A percentile compares a stretch with the other conserved stretches of the same genome.
Evolutionary conservation across 352 stramenopile species (phyloP).

Genomic region (Pythium aphanidermatum): DNA sequence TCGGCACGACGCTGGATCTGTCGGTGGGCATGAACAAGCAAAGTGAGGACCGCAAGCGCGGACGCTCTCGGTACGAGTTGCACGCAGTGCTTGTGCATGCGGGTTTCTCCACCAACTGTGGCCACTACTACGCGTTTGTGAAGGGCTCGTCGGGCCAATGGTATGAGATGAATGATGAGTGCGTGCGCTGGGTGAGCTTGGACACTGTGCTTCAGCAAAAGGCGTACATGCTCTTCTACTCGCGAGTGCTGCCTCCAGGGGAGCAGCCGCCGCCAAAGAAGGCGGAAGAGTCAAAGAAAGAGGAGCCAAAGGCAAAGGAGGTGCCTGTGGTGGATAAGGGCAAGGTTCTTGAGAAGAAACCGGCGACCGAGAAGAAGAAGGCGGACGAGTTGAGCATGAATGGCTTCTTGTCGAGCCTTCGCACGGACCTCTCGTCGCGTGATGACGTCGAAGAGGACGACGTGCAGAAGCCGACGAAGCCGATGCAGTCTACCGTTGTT

Average conservation of each 20-base stretch:
- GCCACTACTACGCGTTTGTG: constrained; percentile 90
- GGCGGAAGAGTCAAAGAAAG: constrained; percentile 15
- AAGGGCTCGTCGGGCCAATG: constrained; percentile 85
- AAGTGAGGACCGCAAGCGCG: constrained; percentile 40
- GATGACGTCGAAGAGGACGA: constrained; percentile 6
- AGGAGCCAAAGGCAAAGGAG: background rate
- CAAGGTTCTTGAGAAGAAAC: background rate
- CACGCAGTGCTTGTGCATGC: constrained; percentile 83
- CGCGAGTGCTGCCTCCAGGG: constrained; percentile 44
- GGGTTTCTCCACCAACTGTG: constrained; percentile 83
- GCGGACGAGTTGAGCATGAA: constrained; percentile 50
- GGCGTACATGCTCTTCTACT: constrained; percentile 91
- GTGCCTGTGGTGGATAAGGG: background rate
- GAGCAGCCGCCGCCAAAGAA: constrained; percentile 32
- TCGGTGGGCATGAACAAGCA: constrained; percentile 45
- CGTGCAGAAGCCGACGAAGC: constrained; percentile 5
- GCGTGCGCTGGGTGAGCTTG: constrained; percentile 80
- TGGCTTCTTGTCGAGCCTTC: constrained; percentile 54
- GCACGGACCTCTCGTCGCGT: constrained; percentile 21
- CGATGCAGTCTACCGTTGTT: constrained; percentile 3
- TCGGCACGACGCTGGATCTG: constrained; percentile 64
- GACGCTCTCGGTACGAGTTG: constrained; percentile 63
- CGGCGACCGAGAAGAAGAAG: background rate
- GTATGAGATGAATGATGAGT: constrained; percentile 92
- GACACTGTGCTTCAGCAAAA: constrained; percentile 84